A percentile compares a stretch with the other conserved stretches of the same genome.
phyloP scores from a whole-genome alignment of 805 yeast genomes.

The Priceomyces medius region DNA sequence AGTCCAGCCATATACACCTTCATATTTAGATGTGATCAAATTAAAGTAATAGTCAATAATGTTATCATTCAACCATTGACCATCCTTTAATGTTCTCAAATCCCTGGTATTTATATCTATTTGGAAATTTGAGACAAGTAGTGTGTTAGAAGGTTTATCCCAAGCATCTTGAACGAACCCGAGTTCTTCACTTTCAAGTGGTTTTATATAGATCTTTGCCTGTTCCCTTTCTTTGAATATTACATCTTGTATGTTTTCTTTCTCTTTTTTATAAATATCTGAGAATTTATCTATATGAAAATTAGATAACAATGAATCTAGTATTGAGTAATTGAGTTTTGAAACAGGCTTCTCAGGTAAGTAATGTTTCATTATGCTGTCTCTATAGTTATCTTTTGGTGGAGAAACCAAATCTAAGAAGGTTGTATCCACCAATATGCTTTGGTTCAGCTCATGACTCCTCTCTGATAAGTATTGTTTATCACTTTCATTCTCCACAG shows the following conservation, averaged over 20 bases:
- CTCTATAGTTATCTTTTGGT: constrained; percentile 16
- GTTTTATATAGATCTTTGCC: constrained; percentile 9
- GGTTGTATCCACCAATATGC: background rate
- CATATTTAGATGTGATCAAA: constrained; percentile 44
- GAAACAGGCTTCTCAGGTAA: constrained; percentile 18
- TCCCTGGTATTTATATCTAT: constrained; percentile 70
- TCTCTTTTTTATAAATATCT: constrained; percentile 6
- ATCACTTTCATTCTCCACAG: background rate
- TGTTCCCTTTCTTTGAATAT: constrained; percentile 13
- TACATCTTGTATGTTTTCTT: constrained; percentile 4
- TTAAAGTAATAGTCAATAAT: constrained; percentile 80
- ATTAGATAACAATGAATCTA: constrained; percentile 15
- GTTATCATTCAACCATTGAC: constrained; percentile 87
- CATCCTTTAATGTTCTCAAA: constrained; percentile 64
- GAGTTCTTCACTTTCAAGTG: constrained; percentile 13
- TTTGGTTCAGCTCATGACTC: background rate
- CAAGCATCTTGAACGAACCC: constrained; percentile 12
- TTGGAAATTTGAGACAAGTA: constrained; percentile 24
- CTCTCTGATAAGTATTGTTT: background rate
- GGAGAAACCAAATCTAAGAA: background rate
- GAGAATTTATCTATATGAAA: constrained; percentile 8
- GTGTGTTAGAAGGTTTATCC: constrained; percentile 6
- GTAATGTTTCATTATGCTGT: constrained; percentile 17
- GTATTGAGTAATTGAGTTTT: constrained; percentile 15
- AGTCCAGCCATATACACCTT: constrained; percentile 67